Percentiles rank a stretch among this genome's conserved stretches.
Conservation (phyloP, 768 basidiomycete species). For the Termitomyces sp. region DNA sequence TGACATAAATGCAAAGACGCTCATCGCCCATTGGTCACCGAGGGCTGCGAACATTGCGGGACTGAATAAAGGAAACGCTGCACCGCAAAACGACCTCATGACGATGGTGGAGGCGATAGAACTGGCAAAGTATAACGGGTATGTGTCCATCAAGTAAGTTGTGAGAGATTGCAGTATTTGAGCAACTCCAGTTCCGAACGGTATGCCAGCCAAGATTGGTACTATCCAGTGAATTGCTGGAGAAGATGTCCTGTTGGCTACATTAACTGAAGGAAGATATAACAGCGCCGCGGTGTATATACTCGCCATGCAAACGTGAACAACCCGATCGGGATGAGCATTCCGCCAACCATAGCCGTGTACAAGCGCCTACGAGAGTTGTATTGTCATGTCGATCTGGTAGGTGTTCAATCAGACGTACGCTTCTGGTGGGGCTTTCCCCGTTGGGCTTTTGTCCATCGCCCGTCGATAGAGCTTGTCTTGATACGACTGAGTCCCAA, state of each 20-base stretch:
- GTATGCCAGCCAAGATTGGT: conserved; percentile 58
- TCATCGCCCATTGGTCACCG: conserved; percentile 51
- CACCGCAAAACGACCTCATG: conserved; percentile 56
- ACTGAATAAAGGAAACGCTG: conserved; percentile 56
- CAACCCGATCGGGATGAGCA: conserved; percentile 49
- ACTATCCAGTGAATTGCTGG: conserved; percentile 60
- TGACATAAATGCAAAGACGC: conserved; percentile 47
- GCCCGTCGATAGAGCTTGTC: conserved; percentile 46
- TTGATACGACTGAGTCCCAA: conserved; percentile 45
- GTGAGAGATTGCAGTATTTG: conserved; percentile 60
- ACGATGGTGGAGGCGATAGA: conserved; percentile 67
- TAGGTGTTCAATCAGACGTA: conserved; percentile 20
- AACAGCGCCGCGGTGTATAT: neutral
- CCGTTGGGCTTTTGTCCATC: conserved; percentile 40
- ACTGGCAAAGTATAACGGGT: conserved; percentile 60
- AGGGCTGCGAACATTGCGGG: conserved; percentile 45
- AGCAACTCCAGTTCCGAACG: conserved; percentile 64
- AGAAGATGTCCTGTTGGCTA: conserved; percentile 35
- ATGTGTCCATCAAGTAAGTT: conserved; percentile 69
- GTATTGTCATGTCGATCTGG: neutral
- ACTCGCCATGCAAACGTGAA: conserved; percentile 63
- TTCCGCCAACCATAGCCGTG: conserved; percentile 46
- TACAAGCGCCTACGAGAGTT: conserved; percentile 43
- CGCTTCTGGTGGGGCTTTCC: conserved; percentile 57
- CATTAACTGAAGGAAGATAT: neutral